phyloP scores from a whole-genome alignment of 2,329 filamentous ascomycete genomes.

The Penicillium sumatraense region DNA sequence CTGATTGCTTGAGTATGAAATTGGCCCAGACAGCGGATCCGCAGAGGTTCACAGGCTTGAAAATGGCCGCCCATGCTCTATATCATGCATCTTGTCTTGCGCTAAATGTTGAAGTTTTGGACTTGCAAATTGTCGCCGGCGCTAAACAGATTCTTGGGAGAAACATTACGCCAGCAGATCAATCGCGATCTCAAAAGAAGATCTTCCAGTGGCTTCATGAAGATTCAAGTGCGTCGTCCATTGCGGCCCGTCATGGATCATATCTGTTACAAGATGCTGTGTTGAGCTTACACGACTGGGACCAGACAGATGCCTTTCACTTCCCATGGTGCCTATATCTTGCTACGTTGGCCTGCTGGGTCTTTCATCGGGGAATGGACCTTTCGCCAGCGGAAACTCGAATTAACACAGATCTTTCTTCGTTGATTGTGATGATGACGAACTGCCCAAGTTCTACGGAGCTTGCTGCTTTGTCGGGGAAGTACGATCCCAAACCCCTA shows the following conservation, averaged over 20 bases:
- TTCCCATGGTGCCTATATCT: slow-evolving; percentile 67
- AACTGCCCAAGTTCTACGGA: slow-evolving; percentile 41
- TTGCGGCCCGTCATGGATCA: slow-evolving; percentile 56
- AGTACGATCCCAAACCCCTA: slow-evolving; percentile 57
- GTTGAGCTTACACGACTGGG: slow-evolving; percentile 55
- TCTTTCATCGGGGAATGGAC: slow-evolving; percentile 58
- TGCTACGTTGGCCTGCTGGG: slow-evolving; percentile 63
- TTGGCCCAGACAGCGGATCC: slow-evolving; percentile 36
- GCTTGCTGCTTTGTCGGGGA: slow-evolving; percentile 44
- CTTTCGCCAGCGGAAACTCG: slow-evolving; percentile 43
- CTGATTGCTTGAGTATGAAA: slow-evolving; percentile 51
- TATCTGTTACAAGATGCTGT: slow-evolving; percentile 57
- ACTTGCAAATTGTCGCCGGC: slow-evolving; percentile 66
- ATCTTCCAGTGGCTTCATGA: slow-evolving; percentile 27
- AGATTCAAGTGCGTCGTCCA: slow-evolving; percentile 12
- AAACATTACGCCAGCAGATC: slow-evolving; percentile 55
- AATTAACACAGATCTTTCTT: slow-evolving; percentile 38
- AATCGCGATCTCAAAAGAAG: slow-evolving; percentile 50
- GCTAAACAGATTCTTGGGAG: slow-evolving; percentile 63
- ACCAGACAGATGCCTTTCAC: slow-evolving; percentile 61
- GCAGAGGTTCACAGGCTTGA: slow-evolving; percentile 53
- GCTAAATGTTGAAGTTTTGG: slow-evolving; percentile 62
- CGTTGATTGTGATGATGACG: slow-evolving; percentile 40
- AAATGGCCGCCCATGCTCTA: slow-evolving; percentile 57
- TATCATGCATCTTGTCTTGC: slow-evolving; percentile 64